Base-by-base conservation (phyloP, 768 basidiomycete species). In the Clitopilus passeckerianus region DNA sequence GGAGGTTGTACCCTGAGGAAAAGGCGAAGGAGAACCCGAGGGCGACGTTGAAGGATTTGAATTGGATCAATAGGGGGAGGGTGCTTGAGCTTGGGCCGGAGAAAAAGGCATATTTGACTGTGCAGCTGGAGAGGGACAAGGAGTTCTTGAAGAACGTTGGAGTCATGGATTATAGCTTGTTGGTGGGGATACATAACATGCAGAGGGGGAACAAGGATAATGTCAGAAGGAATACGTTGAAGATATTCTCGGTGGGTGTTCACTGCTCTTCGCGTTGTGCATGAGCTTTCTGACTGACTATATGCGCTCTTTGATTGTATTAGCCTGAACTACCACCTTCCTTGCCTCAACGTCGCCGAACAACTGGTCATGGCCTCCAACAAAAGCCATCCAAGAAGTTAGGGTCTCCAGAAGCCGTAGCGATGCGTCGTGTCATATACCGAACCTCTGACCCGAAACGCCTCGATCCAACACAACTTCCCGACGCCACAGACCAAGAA, bases 81-180 rank as follows among this genome's bases (percentile, higher is more conserved):
- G 80, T 74, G 67, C 78, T 99, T 52, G 91, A 95, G 71, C 73
- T 98, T n/a, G 97, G 97, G 0, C 97, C 97, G 0, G 95, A 98
- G 77, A 99, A 98, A 74, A 77, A 91, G 52, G 93, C 94, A 4
- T 72, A 96, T 57, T 76, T 99, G 68, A 86, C 89, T 12, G 97
- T 98, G 71, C 97, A 99, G 76, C 74, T 99, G 35, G 76, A 90
- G 63, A 76, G 95, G 55, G 97, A 99, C 67, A 80, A 87, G 20
- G 93, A 92, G 73, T 85, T 98, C 64, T 72, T 99, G 71, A 90
- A 90, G 74, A 72, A 74, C 63, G 78, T 97, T 18, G 76, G 85
- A 44, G 95, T 99, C 58, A 98, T 98, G 95, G 97, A 98, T 72
- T 98, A 99, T 71, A 93, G 90, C 63, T 76, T 99, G 23, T 81